Evolutionary conservation across 1,284 basidiomycete genomes (phyloP).

Genomic region (Cryptococcus jaspeensis): DNA sequence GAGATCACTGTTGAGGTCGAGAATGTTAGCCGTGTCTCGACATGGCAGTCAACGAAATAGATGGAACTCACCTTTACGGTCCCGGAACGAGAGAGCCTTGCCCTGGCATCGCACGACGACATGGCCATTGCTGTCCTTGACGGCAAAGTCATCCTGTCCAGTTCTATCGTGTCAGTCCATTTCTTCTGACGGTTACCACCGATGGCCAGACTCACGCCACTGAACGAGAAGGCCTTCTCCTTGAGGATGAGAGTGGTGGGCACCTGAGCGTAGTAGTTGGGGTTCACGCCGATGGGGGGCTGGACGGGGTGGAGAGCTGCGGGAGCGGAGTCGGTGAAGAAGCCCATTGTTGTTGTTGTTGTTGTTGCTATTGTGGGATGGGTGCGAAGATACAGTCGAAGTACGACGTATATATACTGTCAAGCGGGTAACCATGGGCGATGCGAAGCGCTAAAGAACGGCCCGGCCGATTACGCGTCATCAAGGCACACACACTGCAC

Average conservation of each 20-base stretch:
- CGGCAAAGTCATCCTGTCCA: constrained; percentile 37
- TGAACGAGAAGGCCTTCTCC: constrained; percentile 44
- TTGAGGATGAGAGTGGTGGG: constrained; percentile 44
- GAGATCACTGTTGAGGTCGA: constrained; percentile 24
- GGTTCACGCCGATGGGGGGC: constrained; percentile 41
- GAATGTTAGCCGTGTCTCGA: neutral
- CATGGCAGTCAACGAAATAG: neutral
- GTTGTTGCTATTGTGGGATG: too few relatives aligned
- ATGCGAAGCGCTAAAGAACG: too few relatives aligned
- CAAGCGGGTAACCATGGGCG: too few relatives aligned
- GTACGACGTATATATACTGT: too few relatives aligned
- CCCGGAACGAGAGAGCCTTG: constrained; percentile 37
- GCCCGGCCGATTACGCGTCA: too few relatives aligned
- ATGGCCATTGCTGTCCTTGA: constrained; percentile 42
- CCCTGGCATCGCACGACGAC: constrained; percentile 39
- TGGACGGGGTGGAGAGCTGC: constrained; percentile 32
- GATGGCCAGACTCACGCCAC: constrained; percentile 29
- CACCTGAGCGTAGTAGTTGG: constrained; percentile 27
- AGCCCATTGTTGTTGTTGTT: constrained; percentile 23
- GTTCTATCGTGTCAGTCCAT: neutral
- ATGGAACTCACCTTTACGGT: constrained; percentile 38
- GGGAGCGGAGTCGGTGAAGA: constrained; percentile 30
- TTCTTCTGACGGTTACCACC: neutral
- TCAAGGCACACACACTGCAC: too few relatives aligned
- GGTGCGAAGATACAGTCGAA: too few relatives aligned